Evolutionary conservation across 2,329 filamentous ascomycete genomes (phyloP).

Genomic region (Raffaelea albimanens): DNA sequence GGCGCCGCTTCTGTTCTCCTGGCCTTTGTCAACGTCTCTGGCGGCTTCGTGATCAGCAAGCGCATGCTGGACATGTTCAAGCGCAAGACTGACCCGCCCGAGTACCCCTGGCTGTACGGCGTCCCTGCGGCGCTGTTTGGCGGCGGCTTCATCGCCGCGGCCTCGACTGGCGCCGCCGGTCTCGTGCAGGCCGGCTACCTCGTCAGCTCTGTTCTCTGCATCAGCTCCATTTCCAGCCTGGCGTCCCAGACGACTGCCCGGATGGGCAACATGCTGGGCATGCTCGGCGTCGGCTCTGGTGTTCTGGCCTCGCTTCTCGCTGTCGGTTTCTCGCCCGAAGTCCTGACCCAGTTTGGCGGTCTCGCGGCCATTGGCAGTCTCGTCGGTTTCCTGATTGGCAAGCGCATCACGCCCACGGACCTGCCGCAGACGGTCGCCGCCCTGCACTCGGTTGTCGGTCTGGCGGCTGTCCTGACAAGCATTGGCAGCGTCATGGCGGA

Average conservation of each 20-base stretch:
- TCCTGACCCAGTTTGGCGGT: constrained; percentile 68
- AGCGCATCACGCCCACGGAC: constrained; percentile 78
- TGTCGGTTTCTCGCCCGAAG: constrained; percentile 70
- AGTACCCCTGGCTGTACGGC: constrained; percentile 82
- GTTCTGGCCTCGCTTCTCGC: constrained; percentile 75
- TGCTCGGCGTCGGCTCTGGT: constrained; percentile 74
- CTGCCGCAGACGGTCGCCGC: constrained; percentile 85
- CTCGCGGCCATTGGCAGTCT: constrained; percentile 65
- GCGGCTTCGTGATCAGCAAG: constrained; percentile 86
- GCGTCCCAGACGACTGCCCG: constrained; percentile 76
- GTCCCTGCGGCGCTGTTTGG: constrained; percentile 69
- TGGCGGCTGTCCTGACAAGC: constrained; percentile 80
- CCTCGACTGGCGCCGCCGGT: constrained; percentile 71
- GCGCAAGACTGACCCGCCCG: constrained; percentile 74
- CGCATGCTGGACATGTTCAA: constrained; percentile 92
- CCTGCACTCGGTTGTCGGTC: constrained; percentile 79
- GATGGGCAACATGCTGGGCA: constrained; percentile 77
- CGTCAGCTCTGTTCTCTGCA: constrained; percentile 75
- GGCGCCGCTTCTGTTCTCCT: constrained; percentile 73
- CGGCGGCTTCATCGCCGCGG: constrained; percentile 71
- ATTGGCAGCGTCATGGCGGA: constrained; percentile 77
- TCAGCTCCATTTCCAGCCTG: constrained; percentile 71
- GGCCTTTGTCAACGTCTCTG: constrained; percentile 81
- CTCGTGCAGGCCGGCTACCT: constrained; percentile 83
- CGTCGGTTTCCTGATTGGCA: constrained; percentile 63